Percentiles rank a stretch among this genome's conserved stretches.
phyloP scores from a whole-genome alignment of 179 eudicot species.

The Heliamphora pulchella region DNA sequence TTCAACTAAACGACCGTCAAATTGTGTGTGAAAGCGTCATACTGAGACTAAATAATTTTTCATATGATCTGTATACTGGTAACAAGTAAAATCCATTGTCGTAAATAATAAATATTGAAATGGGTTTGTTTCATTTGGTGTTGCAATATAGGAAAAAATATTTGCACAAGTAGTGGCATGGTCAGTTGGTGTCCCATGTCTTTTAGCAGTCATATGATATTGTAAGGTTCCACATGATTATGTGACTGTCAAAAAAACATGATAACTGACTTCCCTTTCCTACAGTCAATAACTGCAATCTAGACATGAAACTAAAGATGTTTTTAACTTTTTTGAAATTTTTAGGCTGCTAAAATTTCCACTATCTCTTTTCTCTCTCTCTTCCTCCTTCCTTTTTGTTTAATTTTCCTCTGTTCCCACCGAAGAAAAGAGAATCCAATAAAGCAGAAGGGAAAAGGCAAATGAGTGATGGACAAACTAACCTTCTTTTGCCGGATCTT shows the following conservation, averaged over 20 bases:
- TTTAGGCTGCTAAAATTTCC: slow-evolving; percentile 13
- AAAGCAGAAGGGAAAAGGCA: slow-evolving; percentile 21
- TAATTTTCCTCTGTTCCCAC: slow-evolving; percentile 17
- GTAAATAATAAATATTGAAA: not conserved
- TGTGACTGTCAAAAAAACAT: not conserved
- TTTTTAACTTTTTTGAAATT: not conserved
- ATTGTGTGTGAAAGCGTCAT: too few species aligned
- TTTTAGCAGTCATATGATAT: not conserved
- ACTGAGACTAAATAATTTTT: too few species aligned
- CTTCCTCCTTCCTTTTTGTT: not conserved
- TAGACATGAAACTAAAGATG: too few species aligned
- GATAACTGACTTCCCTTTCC: not conserved
- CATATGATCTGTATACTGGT: not conserved
- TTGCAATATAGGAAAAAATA: too few species aligned
- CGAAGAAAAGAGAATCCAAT: slow-evolving; percentile 16
- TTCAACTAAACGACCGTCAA: too few species aligned
- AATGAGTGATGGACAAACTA: slow-evolving; percentile 14
- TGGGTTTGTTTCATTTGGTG: not conserved
- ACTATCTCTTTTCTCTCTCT: not conserved
- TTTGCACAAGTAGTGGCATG: too few species aligned
- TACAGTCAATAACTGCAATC: not conserved
- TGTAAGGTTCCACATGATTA: not conserved
- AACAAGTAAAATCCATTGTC: not conserved
- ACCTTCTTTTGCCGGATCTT: slow-evolving; percentile 14
- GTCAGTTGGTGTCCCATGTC: too few species aligned